Base-by-base conservation (phyloP, 2,329 filamentous ascomycete genomes). In the Pseudocercospora musae region DNA sequence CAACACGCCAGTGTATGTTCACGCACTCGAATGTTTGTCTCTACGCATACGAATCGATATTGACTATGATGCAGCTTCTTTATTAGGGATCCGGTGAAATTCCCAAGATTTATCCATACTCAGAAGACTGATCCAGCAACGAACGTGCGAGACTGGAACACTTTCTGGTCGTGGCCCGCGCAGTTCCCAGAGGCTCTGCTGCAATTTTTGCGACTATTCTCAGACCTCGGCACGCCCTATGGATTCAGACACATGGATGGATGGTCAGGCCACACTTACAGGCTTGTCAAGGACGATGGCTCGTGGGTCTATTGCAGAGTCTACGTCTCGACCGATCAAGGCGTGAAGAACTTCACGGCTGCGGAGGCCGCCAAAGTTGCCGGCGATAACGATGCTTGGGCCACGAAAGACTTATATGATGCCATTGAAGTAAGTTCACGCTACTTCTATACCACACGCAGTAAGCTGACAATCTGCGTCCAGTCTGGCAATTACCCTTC, bases 321-420 rank as follows among this genome's bases (percentile, higher is more conserved):
- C 23, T 68, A 69, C 40, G 57, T 69, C 7, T 55, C 52, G 9
- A 66, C 62, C 10, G 67, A 79, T 81, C 75, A 83, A 81, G 72
- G 81, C 6, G 77, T 81, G 65, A 80, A 81, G 42, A 77, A 80
- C 62, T 80, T 82, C 68, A 80, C 78, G 7, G 74, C 78, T 37
- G 70, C 75, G 10, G 77, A 82, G 60, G 81, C 80, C 3, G 75
- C 79, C 33, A 71, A 72, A 11, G 77, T 81, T 64, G 77, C 75
- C 37, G 81, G 81, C 18, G 76, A 81, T 57, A 79, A 84, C 64
- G 81, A 81, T 0, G 82, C 83, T 65, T 83, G 79, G 71, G 79
- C 77, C 18, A 83, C 81, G 67, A 73, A 76, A 31, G 78, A 81
- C 48, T 72, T 82, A 0, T 82, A 74, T 73, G 73, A 79, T 27